Conservation (phyloP, 106 monocot species). For the Cymbidium sinense region DNA sequence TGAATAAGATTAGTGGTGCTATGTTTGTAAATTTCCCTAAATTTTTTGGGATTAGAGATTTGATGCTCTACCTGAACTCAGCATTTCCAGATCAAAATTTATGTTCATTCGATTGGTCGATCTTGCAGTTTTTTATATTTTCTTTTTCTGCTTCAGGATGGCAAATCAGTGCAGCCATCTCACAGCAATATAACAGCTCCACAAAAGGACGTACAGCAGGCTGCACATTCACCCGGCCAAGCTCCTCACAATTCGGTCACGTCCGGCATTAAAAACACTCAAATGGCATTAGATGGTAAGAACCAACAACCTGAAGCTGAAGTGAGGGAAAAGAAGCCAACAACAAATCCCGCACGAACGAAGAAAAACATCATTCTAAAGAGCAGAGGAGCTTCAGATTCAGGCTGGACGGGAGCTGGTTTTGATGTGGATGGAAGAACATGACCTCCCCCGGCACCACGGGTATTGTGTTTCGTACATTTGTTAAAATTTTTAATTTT, state of each 20-base stretch:
- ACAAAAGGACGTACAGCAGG: conserved; percentile 13
- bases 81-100: background rate
- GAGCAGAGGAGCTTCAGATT: conserved; percentile 52
- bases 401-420: conserved; percentile 98
- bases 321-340: conserved; percentile 53
- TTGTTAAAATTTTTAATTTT: background rate
- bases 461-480: background rate
- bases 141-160: conserved; percentile 18
- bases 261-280: conserved; percentile 9
- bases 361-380: conserved; percentile 55
- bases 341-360: conserved; percentile 44
- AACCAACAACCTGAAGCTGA: conserved; percentile 23
- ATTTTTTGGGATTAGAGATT: background rate
- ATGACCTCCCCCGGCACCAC: background rate
- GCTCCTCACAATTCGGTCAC: conserved; percentile 7
- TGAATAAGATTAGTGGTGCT: too few species aligned
- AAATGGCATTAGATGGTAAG: conserved; percentile 3
- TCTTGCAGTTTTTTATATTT: background rate
- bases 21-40: too few species aligned
- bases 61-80: background rate
- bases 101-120: background rate
- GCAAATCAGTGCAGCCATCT: conserved; percentile 19
- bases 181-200: conserved; percentile 12
- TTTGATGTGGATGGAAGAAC: conserved; percentile 70
- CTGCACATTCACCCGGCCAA: conserved; percentile 11